Conservation (phyloP, 2,329 filamentous ascomycete genomes). For the Hysterium pulicare region DNA sequence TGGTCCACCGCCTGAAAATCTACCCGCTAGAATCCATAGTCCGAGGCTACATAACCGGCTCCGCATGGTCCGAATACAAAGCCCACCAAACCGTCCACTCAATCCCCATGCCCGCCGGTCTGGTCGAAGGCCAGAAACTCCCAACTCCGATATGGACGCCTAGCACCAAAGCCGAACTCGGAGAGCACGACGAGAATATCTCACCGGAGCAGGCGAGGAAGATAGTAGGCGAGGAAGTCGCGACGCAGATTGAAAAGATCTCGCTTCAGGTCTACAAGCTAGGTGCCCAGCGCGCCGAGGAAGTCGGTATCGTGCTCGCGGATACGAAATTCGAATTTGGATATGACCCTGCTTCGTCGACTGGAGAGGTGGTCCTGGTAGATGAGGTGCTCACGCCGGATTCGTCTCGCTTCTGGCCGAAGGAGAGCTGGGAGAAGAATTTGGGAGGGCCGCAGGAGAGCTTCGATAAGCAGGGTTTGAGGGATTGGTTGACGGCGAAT, state of each 20-base stretch:
- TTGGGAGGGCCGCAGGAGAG: conserved; percentile 73
- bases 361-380: conserved; percentile 67
- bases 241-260: conserved; percentile 62
- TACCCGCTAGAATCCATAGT: conserved; percentile 81
- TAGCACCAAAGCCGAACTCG: conserved; percentile 78
- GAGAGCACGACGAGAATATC: conserved; percentile 84
- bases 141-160: conserved; percentile 72
- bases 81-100: conserved; percentile 75
- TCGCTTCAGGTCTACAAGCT: conserved; percentile 62
- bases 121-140: conserved; percentile 69
- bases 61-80: conserved; percentile 77
- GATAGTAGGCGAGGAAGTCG: conserved; percentile 64
- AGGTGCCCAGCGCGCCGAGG: conserved; percentile 61
- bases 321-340: conserved; percentile 79
- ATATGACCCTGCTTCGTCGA: conserved; percentile 55
- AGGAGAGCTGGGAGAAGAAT: conserved; percentile 59
- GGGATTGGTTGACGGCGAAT: conserved; percentile 74
- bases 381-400: conserved; percentile 83
- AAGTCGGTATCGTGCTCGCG: conserved; percentile 71
- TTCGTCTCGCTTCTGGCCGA: conserved; percentile 79
- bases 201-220: conserved; percentile 58
- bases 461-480: conserved; percentile 75
- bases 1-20: conserved; percentile 68
- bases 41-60: conserved; percentile 86
- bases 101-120: conserved; percentile 62